Base-by-base conservation (phyloP, 805 yeast genomes). In the Metschnikowia similis region DNA sequence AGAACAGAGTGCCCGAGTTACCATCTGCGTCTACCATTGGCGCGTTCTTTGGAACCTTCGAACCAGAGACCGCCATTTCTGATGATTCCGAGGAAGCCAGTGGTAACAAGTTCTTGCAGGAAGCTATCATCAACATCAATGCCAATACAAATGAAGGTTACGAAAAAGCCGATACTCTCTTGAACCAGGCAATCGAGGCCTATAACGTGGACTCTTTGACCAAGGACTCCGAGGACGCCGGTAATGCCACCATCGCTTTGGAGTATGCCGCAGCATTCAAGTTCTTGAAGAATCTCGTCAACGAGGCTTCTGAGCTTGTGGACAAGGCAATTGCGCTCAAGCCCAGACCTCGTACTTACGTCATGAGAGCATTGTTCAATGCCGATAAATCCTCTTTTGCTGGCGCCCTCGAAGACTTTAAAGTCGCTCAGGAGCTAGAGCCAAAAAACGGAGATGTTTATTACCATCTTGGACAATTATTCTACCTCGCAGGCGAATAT, bases 401-500 rank as follows among this genome's bases (percentile, higher is more conserved):
- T 16, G 85, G 80, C 54, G 84, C 95, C 45, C 61, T 70, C 30
- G 67, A 71, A 42, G 87, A 84, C 69, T 90, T 94, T 63, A 80
- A 81, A 47, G 71, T 76, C 48, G 98, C 97, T 17, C 75, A 83
- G 52, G 72, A 76, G 52, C 64, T 86, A 54, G 84, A 88, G 63
- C 82, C 92, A 45, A 71, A 80, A 26, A 81, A 83, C 62, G 83
- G 94, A 32, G 96, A 94, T 64, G 81, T 86, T 57, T 88, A 84
- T 75, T 94, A 94, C 76, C 99, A 94, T 72, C 83, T 86, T 66
- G 99, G 96, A 59, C 99, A 94, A 80, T 78, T 91, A 65, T 81
- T 79, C 67, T 92, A 91, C 73, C 74, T 94, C 62, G 82, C 88
- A 54, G 85, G 84, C 54, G 87, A 89, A 53, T 81, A 87, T 62